Evolutionary conservation across 2,329 filamentous ascomycete species (phyloP), one percentile per base, ranked within the genome.

Genomic region (Zalaria sp.): DNA sequence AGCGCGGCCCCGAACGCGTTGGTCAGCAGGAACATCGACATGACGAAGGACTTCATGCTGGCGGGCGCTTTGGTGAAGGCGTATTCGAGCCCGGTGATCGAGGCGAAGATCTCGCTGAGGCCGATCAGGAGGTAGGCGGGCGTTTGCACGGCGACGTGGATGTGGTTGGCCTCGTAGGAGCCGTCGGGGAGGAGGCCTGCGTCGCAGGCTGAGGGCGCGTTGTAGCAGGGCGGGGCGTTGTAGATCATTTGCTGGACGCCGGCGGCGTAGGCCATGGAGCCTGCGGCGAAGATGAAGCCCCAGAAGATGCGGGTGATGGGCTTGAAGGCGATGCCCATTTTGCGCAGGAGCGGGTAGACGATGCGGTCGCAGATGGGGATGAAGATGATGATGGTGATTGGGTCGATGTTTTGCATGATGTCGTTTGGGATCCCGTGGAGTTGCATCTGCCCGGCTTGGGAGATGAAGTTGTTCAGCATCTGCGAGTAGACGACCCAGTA

Each of bases 1-100:
- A 85, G 60, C 28, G 72, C 72, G 2, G 73, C 68, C 3, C 73
- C 73, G 36, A 75, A 66, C 3, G 75, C 76, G 37, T 65, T 73
- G 34, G 73, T 79, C 46, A 79, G 66, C 43, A 78, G 64, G 51
- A 73, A 79, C n/a, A 79, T 53, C 67, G 68, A 57, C 60, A 67
- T 67, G 43, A 69, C 62, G 46, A 69, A 67, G 4, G 59, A 63
- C 51, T 67, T 68, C 66, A 69, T 68, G 34, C 53, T 58, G 34
- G 60, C 53, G 0, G 66, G 66, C 1, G 66, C 65, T 38, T 67
- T 66, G 7, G 62, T 63, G 51, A 66, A 69, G 6, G 66, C 66
- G 29, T 67, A 58, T 38, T 69, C 66, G 5, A 69, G 48, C 4
- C 66, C 65, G 3, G 66, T 69, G 32, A 69, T 59, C n/a, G 56